Evolutionary conservation across 2,329 filamentous ascomycete species (phyloP).

Genomic region (Mycocentrospora acerina): DNA sequence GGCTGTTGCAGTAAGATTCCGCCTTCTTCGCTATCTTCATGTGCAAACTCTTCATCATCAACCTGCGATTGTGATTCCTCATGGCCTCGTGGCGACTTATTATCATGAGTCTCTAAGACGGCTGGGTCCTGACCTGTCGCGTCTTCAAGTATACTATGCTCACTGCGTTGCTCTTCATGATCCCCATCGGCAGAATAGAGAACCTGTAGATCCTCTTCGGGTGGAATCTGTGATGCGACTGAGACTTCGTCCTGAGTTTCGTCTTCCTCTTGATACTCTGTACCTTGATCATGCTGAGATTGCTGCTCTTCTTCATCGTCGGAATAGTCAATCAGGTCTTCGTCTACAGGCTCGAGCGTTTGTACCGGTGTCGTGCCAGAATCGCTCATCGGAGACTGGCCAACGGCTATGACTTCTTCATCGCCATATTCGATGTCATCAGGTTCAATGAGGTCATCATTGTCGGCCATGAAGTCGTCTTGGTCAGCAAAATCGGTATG

Average conservation of each 20-base stretch:
- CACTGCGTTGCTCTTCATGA: background rate
- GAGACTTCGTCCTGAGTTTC: background rate
- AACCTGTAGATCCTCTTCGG: background rate
- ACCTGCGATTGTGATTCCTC: background rate
- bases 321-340: conserved; percentile 38
- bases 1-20: conserved; percentile 15
- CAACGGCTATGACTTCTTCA: conserved; percentile 6
- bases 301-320: conserved; percentile 32
- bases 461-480: conserved; percentile 43
- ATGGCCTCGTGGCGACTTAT: no score
- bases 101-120: no score
- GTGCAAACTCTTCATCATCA: conserved; percentile 3
- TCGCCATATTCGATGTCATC: conserved; percentile 20
- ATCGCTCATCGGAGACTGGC: conserved; percentile 6
- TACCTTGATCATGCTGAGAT: conserved; percentile 4
- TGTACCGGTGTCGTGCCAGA: conserved; percentile 3
- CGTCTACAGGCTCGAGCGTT: conserved; percentile 18
- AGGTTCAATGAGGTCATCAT: conserved; percentile 34
- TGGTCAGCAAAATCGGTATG: conserved; percentile 20
- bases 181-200: background rate
- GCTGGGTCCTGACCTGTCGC: no score
- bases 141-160: no score
- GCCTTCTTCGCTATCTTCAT: conserved; percentile 14
- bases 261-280: conserved; percentile 3
- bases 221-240: background rate